Evolutionary conservation across 2,329 filamentous ascomycete genomes (phyloP), one percentile per base, ranked within the genome.

Genomic region (Mollisiaceae sp.): DNA sequence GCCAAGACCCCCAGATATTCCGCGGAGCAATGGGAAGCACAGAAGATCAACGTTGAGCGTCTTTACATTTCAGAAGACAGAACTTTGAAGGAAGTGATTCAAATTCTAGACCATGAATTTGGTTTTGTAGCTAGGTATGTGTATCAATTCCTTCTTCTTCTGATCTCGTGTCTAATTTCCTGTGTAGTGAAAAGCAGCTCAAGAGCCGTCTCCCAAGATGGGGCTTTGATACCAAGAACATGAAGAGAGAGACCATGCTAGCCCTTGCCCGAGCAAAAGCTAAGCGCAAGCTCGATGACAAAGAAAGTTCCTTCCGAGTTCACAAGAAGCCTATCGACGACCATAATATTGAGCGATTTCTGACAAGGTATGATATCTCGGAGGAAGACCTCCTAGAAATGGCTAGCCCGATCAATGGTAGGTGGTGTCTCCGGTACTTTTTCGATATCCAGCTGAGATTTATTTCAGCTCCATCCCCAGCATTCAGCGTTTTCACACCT

Each of bases 331-430:
- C 59, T n/a, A 54, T 65, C 27, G 27, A 52, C 35, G 41, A 61
- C 20, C 38, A 59, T 5, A 65, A 62, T 3, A 65, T 65, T 38
- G 55, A 65, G 24, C 59, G 63, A 1, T 65, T 32, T 59, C 59
- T 65, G 14, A 22, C 24, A 20, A 65, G 52, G 22, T 50, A 65
- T 14, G 52, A 45, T 14, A 65, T 65, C 22, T 36, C 63, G 70
- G 75, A 14, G n/a, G 54, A 65, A 2, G 32, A 59, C 15, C n/a
- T 65, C 8, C 24, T 38, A 73, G 74, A 39, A 22, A 64, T 65
- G 56, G 24, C 57, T 11, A 65, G 63, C 50, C 63, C 63, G 8
- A 22, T 65, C 20, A 38, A 65, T 56, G 58, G 63, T 65, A 35
- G 8, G n/a, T 12, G 14, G 1, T 18, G 50, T 45, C 18, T 24